Percentiles rank a stretch among this genome's conserved stretches.
Conservation (phyloP, 371 early-diverging fungal genomes). For the Mucor velutinosus region DNA sequence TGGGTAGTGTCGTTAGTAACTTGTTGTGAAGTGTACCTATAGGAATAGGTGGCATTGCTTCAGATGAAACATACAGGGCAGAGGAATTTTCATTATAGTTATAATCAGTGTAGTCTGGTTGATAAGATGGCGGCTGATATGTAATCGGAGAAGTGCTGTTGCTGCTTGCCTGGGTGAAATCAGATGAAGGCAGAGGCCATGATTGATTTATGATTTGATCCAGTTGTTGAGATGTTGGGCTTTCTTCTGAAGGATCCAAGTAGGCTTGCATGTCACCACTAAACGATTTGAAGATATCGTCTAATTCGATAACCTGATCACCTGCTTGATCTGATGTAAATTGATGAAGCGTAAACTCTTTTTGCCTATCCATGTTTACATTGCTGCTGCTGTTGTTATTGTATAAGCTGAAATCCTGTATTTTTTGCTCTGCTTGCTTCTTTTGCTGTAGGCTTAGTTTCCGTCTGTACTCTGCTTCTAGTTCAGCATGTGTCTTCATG, state of each 20-base stretch:
- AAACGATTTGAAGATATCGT: conserved; percentile 47
- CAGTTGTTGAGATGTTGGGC: conserved; percentile 9
- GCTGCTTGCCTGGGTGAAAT: background rate
- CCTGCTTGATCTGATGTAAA: conserved; percentile 51
- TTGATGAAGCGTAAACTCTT: conserved; percentile 44
- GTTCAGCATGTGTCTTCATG: conserved; percentile 6
- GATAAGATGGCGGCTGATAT: background rate
- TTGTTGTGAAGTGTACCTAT: conserved; percentile 34
- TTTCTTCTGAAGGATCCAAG: conserved; percentile 18
- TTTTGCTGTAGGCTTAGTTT: conserved; percentile 23
- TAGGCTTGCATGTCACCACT: conserved; percentile 22
- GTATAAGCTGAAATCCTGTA: conserved; percentile 7
- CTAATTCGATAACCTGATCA: conserved; percentile 45
- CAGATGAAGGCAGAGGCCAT: conserved; percentile 9
- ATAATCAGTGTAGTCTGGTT: background rate
- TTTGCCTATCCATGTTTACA: background rate
- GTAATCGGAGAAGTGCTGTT: conserved; percentile 4
- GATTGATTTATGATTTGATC: conserved; percentile 12
- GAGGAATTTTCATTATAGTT: conserved; percentile 3
- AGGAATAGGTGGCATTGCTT: conserved; percentile 31
- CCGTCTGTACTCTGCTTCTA: conserved; percentile 19
- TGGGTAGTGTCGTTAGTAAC: conserved; percentile 34
- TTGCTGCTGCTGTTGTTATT: background rate
- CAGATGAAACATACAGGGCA: conserved; percentile 30
- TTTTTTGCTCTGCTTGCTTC: conserved; percentile 18